These are phyloP conservation scores for Talaromyces sp. DNA, from an alignment of 2,329 filamentous ascomycete genomes.

Conservation along the genomic window DNA sequence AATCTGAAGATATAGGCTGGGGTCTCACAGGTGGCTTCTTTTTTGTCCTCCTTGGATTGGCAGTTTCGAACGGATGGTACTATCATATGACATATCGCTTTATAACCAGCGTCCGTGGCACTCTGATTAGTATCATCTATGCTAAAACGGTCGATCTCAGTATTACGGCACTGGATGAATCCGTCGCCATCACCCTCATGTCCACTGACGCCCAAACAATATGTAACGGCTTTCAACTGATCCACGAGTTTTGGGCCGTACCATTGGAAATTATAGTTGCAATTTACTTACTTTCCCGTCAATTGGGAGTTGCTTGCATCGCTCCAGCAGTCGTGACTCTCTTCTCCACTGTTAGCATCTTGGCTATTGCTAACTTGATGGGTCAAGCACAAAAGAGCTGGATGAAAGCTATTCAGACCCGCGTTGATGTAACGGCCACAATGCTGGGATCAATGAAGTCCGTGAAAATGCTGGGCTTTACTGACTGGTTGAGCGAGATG, in stretches of 20 bases:
- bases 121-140: conserved; percentile 47
- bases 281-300: conserved; percentile 38
- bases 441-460: conserved; percentile 49
- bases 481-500: conserved; percentile 33
- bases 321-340: conserved; percentile 37
- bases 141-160: conserved; percentile 34
- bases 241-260: conserved; percentile 45
- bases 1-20: conserved; percentile 34
- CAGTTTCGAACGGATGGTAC: conserved; percentile 38
- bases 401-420: conserved; percentile 13
- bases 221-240: conserved; percentile 33
- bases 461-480: conserved; percentile 49
- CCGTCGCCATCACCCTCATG: conserved; percentile 42
- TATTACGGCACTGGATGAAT: conserved; percentile 30
- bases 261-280: conserved; percentile 42
- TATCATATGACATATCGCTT: conserved; percentile 41
- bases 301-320: conserved; percentile 41
- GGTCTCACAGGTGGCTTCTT: conserved; percentile 42
- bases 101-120: conserved; percentile 42
- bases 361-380: conserved; percentile 10
- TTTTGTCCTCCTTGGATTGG: conserved; percentile 41
- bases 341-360: conserved; percentile 16
- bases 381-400: conserved; percentile 10
- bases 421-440: conserved; percentile 34
- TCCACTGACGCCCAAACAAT: conserved; percentile 44